Conservation (phyloP, 371 early-diverging fungal genomes). For the Dinochytrium kinnereticum region DNA sequence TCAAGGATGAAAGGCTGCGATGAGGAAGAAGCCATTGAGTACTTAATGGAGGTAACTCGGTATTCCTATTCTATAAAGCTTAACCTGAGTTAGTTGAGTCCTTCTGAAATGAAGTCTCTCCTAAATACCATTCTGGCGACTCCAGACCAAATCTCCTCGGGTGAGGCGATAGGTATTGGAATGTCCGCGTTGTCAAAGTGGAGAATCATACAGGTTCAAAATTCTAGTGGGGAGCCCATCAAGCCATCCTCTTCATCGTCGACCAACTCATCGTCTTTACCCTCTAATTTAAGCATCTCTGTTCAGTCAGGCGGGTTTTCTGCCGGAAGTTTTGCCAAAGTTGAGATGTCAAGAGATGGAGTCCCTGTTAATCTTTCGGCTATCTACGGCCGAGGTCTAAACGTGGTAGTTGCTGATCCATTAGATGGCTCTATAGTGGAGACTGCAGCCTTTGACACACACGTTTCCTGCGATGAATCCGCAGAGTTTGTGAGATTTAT, state of each 20-base stretch:
- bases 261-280: slow-evolving; percentile 35
- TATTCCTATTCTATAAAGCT: not conserved
- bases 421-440: slow-evolving; percentile 69
- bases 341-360: slow-evolving; percentile 66
- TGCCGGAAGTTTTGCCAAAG: slow-evolving; percentile 75
- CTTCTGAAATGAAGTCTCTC: slow-evolving; percentile 78
- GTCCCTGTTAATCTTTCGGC: slow-evolving; percentile 54
- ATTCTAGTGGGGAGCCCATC: not conserved
- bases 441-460: slow-evolving; percentile 76
- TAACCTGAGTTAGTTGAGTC: slow-evolving; percentile 53
- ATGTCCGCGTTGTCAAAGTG: slow-evolving; percentile 23
- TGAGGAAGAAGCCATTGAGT: slow-evolving; percentile 81
- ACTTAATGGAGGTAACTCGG: slow-evolving; percentile 75
- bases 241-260: slow-evolving; percentile 8
- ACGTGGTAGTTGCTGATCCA: slow-evolving; percentile 74
- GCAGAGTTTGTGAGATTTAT: slow-evolving; percentile 72
- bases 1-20: slow-evolving; percentile 71
- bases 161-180: slow-evolving; percentile 42
- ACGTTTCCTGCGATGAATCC: slow-evolving; percentile 67
- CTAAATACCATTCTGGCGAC: slow-evolving; percentile 78
- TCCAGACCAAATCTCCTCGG: slow-evolving; percentile 38
- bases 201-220: not conserved
- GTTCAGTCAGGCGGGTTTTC: slow-evolving; percentile 74
- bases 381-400: slow-evolving; percentile 70
- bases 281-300: slow-evolving; percentile 32